Evolutionary conservation across 1,139 yeast species (phyloP).

Genomic region (Candida frijolesensis): DNA sequence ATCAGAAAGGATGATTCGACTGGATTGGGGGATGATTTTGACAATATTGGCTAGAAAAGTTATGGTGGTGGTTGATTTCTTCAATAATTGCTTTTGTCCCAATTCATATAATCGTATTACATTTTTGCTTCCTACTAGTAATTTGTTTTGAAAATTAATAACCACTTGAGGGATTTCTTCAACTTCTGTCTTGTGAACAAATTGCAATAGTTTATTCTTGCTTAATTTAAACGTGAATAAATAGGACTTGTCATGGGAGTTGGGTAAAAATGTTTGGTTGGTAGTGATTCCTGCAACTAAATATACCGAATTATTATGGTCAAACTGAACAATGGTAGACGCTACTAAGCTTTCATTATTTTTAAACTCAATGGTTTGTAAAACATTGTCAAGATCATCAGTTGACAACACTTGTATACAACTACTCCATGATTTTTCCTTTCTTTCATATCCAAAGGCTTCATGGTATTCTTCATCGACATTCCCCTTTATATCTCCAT

Average conservation of each 20-base stretch:
- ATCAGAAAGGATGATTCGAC: conserved; percentile 71
- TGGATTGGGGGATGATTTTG: conserved; percentile 54
- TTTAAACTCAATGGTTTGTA: conserved; percentile 44
- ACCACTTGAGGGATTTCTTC: conserved; percentile 54
- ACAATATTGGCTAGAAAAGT: conserved; percentile 48
- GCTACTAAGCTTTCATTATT: conserved; percentile 42
- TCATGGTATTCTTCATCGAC: conserved; percentile 33
- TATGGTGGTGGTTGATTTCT: conserved; percentile 55
- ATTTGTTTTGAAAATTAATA: conserved; percentile 57
- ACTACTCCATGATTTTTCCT: conserved; percentile 45
- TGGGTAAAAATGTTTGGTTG: conserved; percentile 40
- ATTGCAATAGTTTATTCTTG: conserved; percentile 34
- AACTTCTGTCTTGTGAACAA: conserved; percentile 65
- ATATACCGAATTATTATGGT: conserved; percentile 30
- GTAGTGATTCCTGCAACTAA: conserved; percentile 53
- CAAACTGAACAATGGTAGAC: conserved; percentile 22
- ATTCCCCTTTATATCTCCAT: conserved; percentile 15
- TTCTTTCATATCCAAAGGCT: conserved; percentile 41
- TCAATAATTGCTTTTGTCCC: conserved; percentile 77
- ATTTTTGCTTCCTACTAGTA: conserved; percentile 62
- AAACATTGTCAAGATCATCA: conserved; percentile 26
- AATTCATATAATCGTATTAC: conserved; percentile 65
- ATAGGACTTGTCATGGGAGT: conserved; percentile 29
- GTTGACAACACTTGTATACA: conserved; percentile 51
- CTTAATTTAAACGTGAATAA: conserved; percentile 48